These are phyloP conservation scores for Volvox carteri DNA, from an alignment of 163 green algal genomes.

Conservation along the genomic window DNA sequence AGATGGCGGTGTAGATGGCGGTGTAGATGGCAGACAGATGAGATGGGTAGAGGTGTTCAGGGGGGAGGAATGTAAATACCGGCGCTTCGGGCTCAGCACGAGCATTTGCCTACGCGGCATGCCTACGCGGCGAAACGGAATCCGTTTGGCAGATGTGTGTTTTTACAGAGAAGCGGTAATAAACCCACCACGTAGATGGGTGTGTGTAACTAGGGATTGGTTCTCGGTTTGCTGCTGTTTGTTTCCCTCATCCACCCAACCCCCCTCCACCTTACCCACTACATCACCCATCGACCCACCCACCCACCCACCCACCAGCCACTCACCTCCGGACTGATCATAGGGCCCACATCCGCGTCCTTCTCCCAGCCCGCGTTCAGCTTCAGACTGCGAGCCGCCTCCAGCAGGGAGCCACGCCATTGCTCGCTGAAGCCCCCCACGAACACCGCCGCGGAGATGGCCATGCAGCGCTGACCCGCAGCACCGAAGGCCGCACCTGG, in stretches of 20 bases:
- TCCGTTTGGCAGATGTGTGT: too few relatives aligned
- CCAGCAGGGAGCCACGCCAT: conserved; percentile 70
- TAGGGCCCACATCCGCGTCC: conserved; percentile 91
- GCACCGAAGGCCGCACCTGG: conserved; percentile 93
- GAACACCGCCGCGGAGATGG: conserved; percentile 93
- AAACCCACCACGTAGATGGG: too few relatives aligned
- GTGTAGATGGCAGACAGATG: too few relatives aligned
- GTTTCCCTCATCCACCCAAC: neutral
- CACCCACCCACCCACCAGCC: neutral
- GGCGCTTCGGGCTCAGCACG: too few relatives aligned
- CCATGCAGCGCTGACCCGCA: conserved; percentile 98
- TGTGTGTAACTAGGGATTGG: too few relatives aligned
- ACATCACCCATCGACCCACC: neutral
- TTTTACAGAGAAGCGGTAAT: too few relatives aligned
- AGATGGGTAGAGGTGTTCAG: too few relatives aligned
- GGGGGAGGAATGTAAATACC: too few relatives aligned
- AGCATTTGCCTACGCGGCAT: too few relatives aligned
- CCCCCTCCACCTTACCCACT: neutral
- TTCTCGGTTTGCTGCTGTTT: too few relatives aligned
- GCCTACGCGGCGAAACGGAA: too few relatives aligned
- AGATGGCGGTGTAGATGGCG: too few relatives aligned
- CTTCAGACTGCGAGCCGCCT: conserved; percentile 84
- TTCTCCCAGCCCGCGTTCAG: conserved; percentile 85
- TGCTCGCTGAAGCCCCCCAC: conserved; percentile 84
- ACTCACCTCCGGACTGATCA: conserved; percentile 85